These are phyloP conservation scores for Globisporangium solare DNA, from an alignment of 352 stramenopile genomes.

Conservation along the genomic window DNA sequence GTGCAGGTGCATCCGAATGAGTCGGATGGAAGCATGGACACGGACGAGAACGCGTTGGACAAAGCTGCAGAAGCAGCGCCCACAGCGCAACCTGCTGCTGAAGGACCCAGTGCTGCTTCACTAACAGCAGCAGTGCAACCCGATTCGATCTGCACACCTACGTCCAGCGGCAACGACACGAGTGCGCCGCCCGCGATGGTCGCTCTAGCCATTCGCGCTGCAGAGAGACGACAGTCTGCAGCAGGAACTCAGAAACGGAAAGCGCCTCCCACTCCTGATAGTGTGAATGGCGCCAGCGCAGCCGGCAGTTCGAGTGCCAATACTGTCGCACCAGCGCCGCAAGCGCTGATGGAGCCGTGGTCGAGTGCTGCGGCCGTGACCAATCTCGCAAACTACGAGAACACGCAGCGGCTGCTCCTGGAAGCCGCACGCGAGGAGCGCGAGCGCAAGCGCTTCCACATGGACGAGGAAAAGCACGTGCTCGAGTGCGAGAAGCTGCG, in stretches of 20 bases:
- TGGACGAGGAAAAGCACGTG: slow-evolving; percentile 53
- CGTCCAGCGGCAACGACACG: neutral
- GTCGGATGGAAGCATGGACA: too few species aligned
- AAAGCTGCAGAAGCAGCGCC: neutral
- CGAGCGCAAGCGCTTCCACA: slow-evolving; percentile 46
- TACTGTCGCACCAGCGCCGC: slow-evolving; percentile 1
- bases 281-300: too few species aligned
- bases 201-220: neutral
- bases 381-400: slow-evolving; percentile 33
- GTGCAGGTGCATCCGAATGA: too few species aligned
- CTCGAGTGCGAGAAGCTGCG: slow-evolving; percentile 67
- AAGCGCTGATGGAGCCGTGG: slow-evolving; percentile 10
- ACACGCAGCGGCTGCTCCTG: slow-evolving; percentile 41
- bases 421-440: slow-evolving; percentile 62
- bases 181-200: neutral
- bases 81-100: neutral
- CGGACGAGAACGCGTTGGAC: too few species aligned
- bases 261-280: neutral
- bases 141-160: too few species aligned
- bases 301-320: neutral
- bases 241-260: slow-evolving; percentile 5
- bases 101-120: too few species aligned
- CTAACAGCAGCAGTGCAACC: neutral
- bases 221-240: slow-evolving; percentile 2
- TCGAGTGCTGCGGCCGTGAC: slow-evolving; percentile 14